These are phyloP conservation scores for Zymoseptoria pseudotritici DNA, from an alignment of 2,329 filamentous ascomycete species.

Conservation along the genomic window DNA sequence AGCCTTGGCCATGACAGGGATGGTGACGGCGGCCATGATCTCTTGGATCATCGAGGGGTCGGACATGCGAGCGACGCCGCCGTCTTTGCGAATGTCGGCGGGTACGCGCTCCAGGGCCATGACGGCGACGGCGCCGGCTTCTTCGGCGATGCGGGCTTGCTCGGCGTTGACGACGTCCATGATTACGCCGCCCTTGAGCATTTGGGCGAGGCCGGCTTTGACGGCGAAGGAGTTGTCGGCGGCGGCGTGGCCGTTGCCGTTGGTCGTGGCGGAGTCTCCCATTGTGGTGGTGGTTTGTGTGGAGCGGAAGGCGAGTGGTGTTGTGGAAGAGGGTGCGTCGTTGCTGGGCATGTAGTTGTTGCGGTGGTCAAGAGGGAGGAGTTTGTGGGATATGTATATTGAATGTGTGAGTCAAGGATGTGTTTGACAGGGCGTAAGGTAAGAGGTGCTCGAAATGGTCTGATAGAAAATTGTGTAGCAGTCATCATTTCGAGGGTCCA, in stretches of 20 bases:
- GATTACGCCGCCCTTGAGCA: slow-evolving; percentile 98
- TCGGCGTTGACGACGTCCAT: slow-evolving; percentile 96
- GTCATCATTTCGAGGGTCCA: neutral
- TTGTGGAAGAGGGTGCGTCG: slow-evolving; percentile 5
- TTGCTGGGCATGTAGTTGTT: slow-evolving; percentile 11
- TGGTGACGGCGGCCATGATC: slow-evolving; percentile 90
- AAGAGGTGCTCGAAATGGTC: neutral
- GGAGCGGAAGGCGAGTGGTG: slow-evolving; percentile 13
- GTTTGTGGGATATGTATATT: neutral
- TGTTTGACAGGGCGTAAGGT: neutral
- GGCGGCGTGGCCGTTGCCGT: slow-evolving; percentile 14
- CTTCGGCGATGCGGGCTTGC: slow-evolving; percentile 90
- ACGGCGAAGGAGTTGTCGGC: slow-evolving; percentile 59
- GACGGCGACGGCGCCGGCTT: slow-evolving; percentile 90
- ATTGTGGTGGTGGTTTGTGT: slow-evolving; percentile 4
- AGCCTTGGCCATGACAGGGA: slow-evolving; percentile 98
- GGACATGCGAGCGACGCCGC: slow-evolving; percentile 94
- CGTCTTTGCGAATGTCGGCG: slow-evolving; percentile 85
- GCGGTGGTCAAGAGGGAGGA: neutral
- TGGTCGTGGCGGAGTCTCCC: slow-evolving; percentile 12
- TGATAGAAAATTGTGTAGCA: neutral
- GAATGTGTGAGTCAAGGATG: neutral
- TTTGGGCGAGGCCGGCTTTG: slow-evolving; percentile 92
- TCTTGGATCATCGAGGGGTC: slow-evolving; percentile 91
- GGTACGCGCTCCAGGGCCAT: slow-evolving; percentile 98